Percentiles rank a stretch among this genome's conserved stretches.
These are phyloP conservation scores for Parafenestella ontariensis DNA, from an alignment of 2,329 filamentous ascomycete species.

Conservation along the genomic window DNA sequence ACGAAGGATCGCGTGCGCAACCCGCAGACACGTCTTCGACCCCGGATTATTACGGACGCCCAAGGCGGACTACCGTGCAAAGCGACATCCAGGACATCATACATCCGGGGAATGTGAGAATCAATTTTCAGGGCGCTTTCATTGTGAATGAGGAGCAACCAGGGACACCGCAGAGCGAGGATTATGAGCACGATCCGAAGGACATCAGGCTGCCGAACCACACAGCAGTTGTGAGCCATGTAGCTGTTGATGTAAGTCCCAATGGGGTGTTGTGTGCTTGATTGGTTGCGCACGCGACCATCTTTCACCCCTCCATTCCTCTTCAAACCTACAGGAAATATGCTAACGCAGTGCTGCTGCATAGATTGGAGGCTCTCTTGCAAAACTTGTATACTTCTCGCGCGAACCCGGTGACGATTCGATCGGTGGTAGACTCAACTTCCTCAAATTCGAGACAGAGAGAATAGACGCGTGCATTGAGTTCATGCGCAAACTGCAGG, in stretches of 20 bases:
- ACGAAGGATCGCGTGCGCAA: constrained; percentile 23
- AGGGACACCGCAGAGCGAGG: constrained; percentile 58
- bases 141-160: constrained; percentile 79
- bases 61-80: constrained; percentile 40
- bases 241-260: constrained; percentile 85
- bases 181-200: constrained; percentile 76
- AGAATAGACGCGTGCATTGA: constrained; percentile 91
- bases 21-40: constrained; percentile 23
- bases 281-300: constrained; percentile 23
- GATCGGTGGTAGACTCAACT: constrained; percentile 89
- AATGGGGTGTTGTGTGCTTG: constrained; percentile 17
- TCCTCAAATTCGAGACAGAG: constrained; percentile 95
- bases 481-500: constrained; percentile 85
- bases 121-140: constrained; percentile 96
- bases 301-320: background rate
- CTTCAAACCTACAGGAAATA: background rate
- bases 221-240: constrained; percentile 92
- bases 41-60: constrained; percentile 26
- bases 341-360: constrained; percentile 25
- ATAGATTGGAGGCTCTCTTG: constrained; percentile 92
- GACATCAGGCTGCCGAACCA: constrained; percentile 98
- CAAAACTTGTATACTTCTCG: constrained; percentile 97
- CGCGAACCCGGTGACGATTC: constrained; percentile 81
- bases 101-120: constrained; percentile 76
- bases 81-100: constrained; percentile 60